Base-by-base conservation (phyloP, 1,284 basidiomycete species). In the Tetrapyrgos nigripes region DNA sequence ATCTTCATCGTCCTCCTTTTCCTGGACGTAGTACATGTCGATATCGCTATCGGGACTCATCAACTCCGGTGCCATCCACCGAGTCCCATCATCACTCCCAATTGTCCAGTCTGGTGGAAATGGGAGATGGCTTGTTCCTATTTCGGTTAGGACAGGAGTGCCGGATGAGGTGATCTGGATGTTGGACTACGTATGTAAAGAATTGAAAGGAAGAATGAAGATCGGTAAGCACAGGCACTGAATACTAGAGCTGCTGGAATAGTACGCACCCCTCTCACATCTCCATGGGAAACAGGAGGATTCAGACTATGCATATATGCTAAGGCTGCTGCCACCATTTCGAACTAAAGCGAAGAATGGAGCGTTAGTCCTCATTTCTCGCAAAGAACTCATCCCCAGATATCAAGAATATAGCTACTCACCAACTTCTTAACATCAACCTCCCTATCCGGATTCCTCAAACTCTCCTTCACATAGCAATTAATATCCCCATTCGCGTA, bases 11-110 rank as follows among this genome's bases (percentile, higher is more conserved):
- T n/a, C 17, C 5, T 40, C 19, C 6, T n/a, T n/a, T 5, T n/a
- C 6, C 4, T 40, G 14, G 17, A 40, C 23, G 11, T 31, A n/a
- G 11, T 63, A 46, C 3, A 50, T 40, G 1, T 45, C 26, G 4
- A 11, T 35, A 40, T 24, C 50, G 43, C 29, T 35, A 6, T 58
- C 49, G 9, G 66, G 62, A 52, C 58, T 51, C 50, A 70, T 59
- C 3, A 70, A 21, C 53, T 73, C 71, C 1, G 70, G 72, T n/a
- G 71, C 68, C 63, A 66, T 64, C 71, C 73, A 73, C 8, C 73
- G 61, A 4, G 62, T 48, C 3, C 58, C 51, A 3, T 66, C 62
- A 6, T 63, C 57, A 19, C 53, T 62, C 1, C 50, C 50, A 26
- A 64, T 58, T 5, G 64, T 62, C 47, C 66, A 59, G 29, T 66